Conservation (phyloP, 805 yeast species). For the Metschnikowia borealis region DNA sequence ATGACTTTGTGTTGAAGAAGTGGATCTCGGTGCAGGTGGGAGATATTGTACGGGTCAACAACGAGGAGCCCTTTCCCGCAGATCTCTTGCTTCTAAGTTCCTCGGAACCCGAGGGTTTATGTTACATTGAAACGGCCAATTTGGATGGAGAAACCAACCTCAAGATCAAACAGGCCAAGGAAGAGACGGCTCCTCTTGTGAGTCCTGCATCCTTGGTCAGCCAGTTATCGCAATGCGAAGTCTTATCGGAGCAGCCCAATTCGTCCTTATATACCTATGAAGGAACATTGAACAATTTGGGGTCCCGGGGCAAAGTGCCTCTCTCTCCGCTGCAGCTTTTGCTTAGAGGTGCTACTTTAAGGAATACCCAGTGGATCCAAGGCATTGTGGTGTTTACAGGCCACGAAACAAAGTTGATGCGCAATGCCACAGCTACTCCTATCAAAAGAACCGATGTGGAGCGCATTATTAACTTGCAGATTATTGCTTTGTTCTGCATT, state of each 20-base stretch:
- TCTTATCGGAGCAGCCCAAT: constrained; percentile 88
- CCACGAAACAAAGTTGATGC: constrained; percentile 96
- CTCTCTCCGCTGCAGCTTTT: constrained; percentile 87
- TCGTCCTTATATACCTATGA: constrained; percentile 92
- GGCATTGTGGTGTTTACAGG: constrained; percentile 96
- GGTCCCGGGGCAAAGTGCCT: constrained; percentile 48
- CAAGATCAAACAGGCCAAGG: constrained; percentile 84
- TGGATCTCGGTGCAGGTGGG: constrained; percentile 93
- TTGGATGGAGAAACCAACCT: constrained; percentile 97
- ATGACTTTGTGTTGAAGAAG: constrained; percentile 59
- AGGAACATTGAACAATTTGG: constrained; percentile 69
- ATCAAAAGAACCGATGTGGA: constrained; percentile 96
- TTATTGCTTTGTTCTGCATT: constrained; percentile 79
- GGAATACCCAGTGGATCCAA: constrained; percentile 93
- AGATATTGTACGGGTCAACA: constrained; percentile 77
- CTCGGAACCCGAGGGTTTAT: constrained; percentile 96
- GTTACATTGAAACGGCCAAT: constrained; percentile 96
- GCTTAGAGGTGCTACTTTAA: constrained; percentile 89
- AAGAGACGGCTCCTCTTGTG: constrained; percentile 71
- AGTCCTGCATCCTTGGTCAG: constrained; percentile 53
- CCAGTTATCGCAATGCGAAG: constrained; percentile 32
- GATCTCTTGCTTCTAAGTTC: constrained; percentile 81
- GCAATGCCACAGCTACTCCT: constrained; percentile 98
- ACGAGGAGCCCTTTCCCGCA: constrained; percentile 92
- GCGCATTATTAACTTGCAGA: constrained; percentile 88